Evolutionary conservation across 164 flowering plant genomes (phyloP).

Genomic region (Kingdonia uniflora): DNA sequence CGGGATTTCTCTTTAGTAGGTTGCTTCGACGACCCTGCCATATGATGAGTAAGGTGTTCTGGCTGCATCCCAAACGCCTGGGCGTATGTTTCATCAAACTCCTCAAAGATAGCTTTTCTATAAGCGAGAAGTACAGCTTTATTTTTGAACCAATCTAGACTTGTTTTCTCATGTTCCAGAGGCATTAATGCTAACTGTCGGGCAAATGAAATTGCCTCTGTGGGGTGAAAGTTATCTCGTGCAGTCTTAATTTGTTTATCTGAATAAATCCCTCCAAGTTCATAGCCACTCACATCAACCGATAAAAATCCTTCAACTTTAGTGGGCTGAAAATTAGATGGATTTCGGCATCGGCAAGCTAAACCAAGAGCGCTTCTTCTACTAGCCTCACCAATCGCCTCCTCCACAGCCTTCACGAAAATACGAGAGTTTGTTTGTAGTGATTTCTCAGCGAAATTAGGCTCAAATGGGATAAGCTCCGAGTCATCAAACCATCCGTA

Average conservation of each 20-base stretch:
- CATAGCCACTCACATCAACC: constrained; percentile 73
- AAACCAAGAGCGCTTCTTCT: constrained; percentile 71
- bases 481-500: constrained; percentile 94
- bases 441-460: constrained; percentile 61
- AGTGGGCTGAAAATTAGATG: constrained; percentile 46
- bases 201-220: constrained; percentile 41
- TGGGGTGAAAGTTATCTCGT: constrained; percentile 53
- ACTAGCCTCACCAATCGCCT: constrained; percentile 73
- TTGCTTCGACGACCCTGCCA: constrained; percentile 17
- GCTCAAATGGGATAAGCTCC: constrained; percentile 75
- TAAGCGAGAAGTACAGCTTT: constrained; percentile 49
- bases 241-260: constrained; percentile 47
- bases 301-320: constrained; percentile 47
- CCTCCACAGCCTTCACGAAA: constrained; percentile 84
- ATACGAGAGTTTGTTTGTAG: constrained; percentile 45
- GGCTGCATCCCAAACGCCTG: constrained; percentile 76
- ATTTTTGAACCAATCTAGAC: constrained; percentile 37
- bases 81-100: constrained; percentile 89
- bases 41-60: constrained; percentile 25
- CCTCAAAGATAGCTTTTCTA: constrained; percentile 74
- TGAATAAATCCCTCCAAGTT: constrained; percentile 56
- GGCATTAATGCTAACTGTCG: constrained; percentile 55
- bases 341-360: constrained; percentile 64
- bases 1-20: constrained; percentile 27
- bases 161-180: constrained; percentile 15